phyloP scores from a whole-genome alignment of 1,139 yeast genomes.

The Suhomyces atakaporum region DNA sequence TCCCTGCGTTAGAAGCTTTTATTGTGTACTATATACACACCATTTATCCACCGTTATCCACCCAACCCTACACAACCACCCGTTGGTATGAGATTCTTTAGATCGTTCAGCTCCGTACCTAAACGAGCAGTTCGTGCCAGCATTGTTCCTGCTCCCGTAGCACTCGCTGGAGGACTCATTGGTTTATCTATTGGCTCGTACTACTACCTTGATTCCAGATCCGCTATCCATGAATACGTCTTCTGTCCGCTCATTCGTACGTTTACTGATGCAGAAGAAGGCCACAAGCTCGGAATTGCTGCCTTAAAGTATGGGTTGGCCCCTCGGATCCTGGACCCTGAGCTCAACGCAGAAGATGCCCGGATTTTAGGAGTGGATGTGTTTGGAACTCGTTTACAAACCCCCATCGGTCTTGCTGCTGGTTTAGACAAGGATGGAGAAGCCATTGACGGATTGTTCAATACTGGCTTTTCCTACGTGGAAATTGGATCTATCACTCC shows the following conservation, averaged over 20 bases:
- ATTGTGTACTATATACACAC: no score
- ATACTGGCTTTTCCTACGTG: constrained; percentile 83
- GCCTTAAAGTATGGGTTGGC: constrained; percentile 68
- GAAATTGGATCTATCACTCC: constrained; percentile 96
- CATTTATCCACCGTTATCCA: no score
- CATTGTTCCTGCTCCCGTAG: constrained; percentile 32
- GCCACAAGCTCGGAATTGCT: constrained; percentile 76
- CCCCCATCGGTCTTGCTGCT: constrained; percentile 93
- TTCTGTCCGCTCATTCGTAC: constrained; percentile 74
- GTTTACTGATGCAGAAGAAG: constrained; percentile 79
- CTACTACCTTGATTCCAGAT: constrained; percentile 71
- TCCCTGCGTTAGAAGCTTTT: no score
- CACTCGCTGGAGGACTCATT: constrained; percentile 25
- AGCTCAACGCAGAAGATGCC: constrained; percentile 41
- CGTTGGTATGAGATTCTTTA: constrained; percentile 9
- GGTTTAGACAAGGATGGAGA: constrained; percentile 95
- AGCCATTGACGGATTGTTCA: constrained; percentile 80
- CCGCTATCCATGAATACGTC: constrained; percentile 79
- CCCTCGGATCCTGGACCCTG: constrained; percentile 60
- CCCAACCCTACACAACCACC: constrained; percentile 1
- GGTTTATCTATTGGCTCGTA: constrained; percentile 36
- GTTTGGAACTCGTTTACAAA: constrained; percentile 62
- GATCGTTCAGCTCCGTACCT: constrained; percentile 3
- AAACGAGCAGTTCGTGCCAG: constrained; percentile 18
- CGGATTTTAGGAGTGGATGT: constrained; percentile 58